A percentile compares a stretch with the other conserved stretches of the same genome.
These are phyloP conservation scores for Rhynchosporium graminicola DNA, from an alignment of 2,329 filamentous ascomycete genomes.

Conservation along the genomic window DNA sequence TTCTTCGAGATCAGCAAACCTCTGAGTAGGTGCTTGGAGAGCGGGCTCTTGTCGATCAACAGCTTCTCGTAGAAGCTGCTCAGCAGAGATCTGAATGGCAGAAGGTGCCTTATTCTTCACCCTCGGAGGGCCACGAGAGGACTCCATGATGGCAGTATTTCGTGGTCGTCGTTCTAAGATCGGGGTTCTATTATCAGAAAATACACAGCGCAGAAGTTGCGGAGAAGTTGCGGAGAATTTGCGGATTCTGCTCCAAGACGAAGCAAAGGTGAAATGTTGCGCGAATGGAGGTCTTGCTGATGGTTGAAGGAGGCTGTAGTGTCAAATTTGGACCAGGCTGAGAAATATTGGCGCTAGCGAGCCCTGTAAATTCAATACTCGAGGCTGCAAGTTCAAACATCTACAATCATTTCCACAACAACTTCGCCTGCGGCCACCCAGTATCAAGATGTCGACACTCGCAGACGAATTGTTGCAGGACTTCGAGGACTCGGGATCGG, in stretches of 20 bases:
- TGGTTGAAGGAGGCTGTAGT: constrained; percentile 1
- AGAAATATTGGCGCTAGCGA: constrained; percentile 2
- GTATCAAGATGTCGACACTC: constrained; percentile 73
- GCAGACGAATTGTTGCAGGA: constrained; percentile 92
- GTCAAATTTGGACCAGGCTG: constrained; percentile 14
- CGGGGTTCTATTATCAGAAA: neutral
- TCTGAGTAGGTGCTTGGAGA: constrained; percentile 87
- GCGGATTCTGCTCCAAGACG: neutral
- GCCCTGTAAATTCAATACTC: constrained; percentile 6
- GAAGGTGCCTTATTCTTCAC: constrained; percentile 99
- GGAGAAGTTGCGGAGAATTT: no score
- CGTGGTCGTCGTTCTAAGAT: neutral
- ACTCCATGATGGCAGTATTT: constrained; percentile 68
- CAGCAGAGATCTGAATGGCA: constrained; percentile 88
- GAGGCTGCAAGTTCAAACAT: constrained; percentile 1
- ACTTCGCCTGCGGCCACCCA: constrained; percentile 12
- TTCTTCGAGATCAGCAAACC: constrained; percentile 95
- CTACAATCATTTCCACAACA: neutral
- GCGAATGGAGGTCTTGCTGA: neutral
- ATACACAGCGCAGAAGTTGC: no score
- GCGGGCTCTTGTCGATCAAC: constrained; percentile 92
- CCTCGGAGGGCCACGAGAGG: constrained; percentile 84
- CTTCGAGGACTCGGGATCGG: constrained; percentile 83
- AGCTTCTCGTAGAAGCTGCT: constrained; percentile 95
- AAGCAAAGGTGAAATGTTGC: neutral